phyloP scores from a whole-genome alignment of 441 rosid species.

The Eutrema salsugineum region DNA sequence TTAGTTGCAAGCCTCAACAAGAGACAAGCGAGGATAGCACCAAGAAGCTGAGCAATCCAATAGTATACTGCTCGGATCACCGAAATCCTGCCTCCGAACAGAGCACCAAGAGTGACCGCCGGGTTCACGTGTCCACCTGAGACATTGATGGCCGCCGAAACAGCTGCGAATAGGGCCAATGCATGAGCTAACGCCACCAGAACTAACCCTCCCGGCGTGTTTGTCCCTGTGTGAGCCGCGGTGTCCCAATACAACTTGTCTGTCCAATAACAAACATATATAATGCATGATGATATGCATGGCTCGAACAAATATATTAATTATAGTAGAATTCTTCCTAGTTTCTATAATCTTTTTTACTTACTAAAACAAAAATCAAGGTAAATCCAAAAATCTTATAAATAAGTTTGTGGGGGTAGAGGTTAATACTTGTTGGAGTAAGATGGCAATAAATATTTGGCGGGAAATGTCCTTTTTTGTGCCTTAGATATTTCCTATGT shows the following conservation, averaged over 20 bases:
- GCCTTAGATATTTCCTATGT: neutral
- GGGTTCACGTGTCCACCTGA: slow-evolving; percentile 83
- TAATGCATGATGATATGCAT: slow-evolving; percentile 11
- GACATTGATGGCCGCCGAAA: slow-evolving; percentile 56
- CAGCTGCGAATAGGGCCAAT: slow-evolving; percentile 60
- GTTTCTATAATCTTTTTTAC: neutral
- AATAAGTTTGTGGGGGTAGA: neutral
- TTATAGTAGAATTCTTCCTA: neutral
- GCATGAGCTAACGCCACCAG: slow-evolving; percentile 75
- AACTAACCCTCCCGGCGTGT: slow-evolving; percentile 44
- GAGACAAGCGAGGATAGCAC: slow-evolving; percentile 54
- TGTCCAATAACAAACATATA: slow-evolving; percentile 17
- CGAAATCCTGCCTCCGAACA: slow-evolving; percentile 62
- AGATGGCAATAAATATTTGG: neutral
- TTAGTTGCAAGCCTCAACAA: slow-evolving; percentile 55
- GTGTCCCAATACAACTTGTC: slow-evolving; percentile 53
- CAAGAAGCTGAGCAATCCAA: slow-evolving; percentile 56
- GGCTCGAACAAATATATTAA: neutral
- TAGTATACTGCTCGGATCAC: slow-evolving; percentile 46
- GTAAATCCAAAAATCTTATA: neutral
- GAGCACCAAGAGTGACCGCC: slow-evolving; percentile 65
- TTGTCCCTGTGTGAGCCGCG: slow-evolving; percentile 29
- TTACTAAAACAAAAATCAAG: neutral
- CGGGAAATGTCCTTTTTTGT: neutral
- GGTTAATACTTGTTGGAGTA: neutral